Evolutionary conservation across 495 filamentous ascomycete species (phyloP).

Genomic region (Xylaria castorea): DNA sequence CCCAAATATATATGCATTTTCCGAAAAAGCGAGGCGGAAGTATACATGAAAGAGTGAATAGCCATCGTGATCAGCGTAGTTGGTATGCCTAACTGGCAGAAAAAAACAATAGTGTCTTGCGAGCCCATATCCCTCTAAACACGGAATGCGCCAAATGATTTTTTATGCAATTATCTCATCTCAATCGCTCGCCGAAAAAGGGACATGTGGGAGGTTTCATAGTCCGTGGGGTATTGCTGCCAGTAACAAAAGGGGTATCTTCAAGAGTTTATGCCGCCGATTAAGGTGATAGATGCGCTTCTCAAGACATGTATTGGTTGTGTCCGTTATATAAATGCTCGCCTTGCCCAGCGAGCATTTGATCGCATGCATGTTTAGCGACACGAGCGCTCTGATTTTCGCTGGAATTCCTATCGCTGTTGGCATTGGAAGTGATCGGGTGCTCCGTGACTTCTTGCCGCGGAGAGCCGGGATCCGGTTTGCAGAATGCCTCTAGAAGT

Average conservation of each 20-base stretch:
- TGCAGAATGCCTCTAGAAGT: slow-evolving; percentile 50
- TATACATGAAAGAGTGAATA: slow-evolving; percentile 5
- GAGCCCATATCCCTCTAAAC: slow-evolving; percentile 16
- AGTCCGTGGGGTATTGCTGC: slow-evolving; percentile 11
- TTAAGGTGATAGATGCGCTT: not conserved
- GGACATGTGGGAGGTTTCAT: not conserved
- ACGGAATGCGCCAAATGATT: slow-evolving; percentile 10
- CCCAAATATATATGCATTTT: slow-evolving; percentile 3
- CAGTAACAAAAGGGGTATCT: slow-evolving; percentile 18
- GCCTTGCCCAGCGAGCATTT: slow-evolving; percentile 40
- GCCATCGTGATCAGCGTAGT: not conserved
- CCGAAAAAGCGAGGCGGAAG: not conserved
- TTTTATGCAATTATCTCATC: slow-evolving; percentile 15
- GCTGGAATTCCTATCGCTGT: slow-evolving; percentile 34
- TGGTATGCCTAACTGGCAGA: not conserved
- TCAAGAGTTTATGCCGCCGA: not conserved
- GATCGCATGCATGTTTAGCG: slow-evolving; percentile 51
- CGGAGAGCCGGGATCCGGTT: slow-evolving; percentile 33
- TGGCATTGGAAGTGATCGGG: slow-evolving; percentile 25
- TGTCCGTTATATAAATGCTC: slow-evolving; percentile 18
- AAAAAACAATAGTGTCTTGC: slow-evolving; percentile 19
- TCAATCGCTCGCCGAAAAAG: slow-evolving; percentile 7
- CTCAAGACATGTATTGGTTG: slow-evolving; percentile 20
- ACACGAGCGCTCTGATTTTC: slow-evolving; percentile 48
- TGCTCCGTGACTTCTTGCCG: slow-evolving; percentile 36